Evolutionary conservation across 1,139 yeast species (phyloP).

Genomic region (Pichia sp.): DNA sequence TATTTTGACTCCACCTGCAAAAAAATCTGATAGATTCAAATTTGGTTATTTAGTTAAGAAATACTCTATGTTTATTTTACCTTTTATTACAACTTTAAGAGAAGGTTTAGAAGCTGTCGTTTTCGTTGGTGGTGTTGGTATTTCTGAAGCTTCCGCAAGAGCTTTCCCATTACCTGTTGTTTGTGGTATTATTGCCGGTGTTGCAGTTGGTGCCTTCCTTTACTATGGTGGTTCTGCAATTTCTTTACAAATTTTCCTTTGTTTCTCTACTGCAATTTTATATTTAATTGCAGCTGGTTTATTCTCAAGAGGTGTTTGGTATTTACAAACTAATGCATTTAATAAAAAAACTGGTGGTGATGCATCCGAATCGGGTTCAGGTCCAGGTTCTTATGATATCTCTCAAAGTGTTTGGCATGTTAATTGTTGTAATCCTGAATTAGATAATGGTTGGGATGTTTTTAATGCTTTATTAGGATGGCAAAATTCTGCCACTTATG

Average conservation of each 20-base stretch:
- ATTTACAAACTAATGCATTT: constrained; percentile 61
- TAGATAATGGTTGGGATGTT: constrained; percentile 88
- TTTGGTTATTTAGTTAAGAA: constrained; percentile 44
- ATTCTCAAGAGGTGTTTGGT: constrained; percentile 88
- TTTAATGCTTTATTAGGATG: constrained; percentile 83
- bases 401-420: constrained; percentile 80
- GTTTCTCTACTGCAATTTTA: constrained; percentile 72
- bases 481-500: constrained; percentile 89
- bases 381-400: constrained; percentile 87
- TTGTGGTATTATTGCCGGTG: constrained; percentile 70
- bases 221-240: constrained; percentile 70
- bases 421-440: constrained; percentile 87
- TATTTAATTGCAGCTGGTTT: constrained; percentile 85
- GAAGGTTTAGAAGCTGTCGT: constrained; percentile 89
- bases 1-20: constrained; percentile 29
- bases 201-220: constrained; percentile 54
- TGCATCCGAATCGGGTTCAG: constrained; percentile 82
- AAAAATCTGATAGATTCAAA: constrained; percentile 35
- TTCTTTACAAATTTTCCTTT: constrained; percentile 73
- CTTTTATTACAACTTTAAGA: constrained; percentile 73
- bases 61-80: constrained; percentile 70
- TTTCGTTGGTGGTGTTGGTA: constrained; percentile 73
- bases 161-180: constrained; percentile 82
- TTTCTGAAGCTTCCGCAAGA: constrained; percentile 38
- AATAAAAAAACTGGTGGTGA: constrained; percentile 73